Conservation (phyloP, 176 grass and related monocot species). For the Eremochloa ophiuroides region DNA sequence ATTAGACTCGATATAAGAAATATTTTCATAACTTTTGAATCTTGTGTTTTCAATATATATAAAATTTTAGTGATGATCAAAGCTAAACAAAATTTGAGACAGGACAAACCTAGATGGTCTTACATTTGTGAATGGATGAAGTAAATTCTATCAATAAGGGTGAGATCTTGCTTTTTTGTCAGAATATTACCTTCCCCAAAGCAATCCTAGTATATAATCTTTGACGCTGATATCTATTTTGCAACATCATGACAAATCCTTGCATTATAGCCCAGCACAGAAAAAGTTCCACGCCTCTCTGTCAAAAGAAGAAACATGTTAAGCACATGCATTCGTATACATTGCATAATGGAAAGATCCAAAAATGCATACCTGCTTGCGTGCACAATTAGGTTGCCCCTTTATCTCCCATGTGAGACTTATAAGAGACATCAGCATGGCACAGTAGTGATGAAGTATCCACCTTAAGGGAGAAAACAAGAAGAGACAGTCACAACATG, state of each 20-base stretch:
- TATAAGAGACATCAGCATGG: slow-evolving; percentile 94
- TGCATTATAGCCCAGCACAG: slow-evolving; percentile 97
- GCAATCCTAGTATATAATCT: slow-evolving; percentile 99
- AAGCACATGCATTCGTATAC: slow-evolving; percentile 7
- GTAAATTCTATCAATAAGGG: neutral
- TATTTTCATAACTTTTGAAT: neutral
- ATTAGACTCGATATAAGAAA: neutral
- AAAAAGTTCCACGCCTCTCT: slow-evolving; percentile 94
- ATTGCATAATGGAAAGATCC: slow-evolving; percentile 3
- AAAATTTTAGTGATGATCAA: neutral
- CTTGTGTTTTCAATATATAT: neutral
- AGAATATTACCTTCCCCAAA: slow-evolving; percentile 81
- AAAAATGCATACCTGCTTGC: slow-evolving; percentile 61
- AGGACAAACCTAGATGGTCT: neutral
- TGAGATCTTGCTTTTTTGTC: neutral
- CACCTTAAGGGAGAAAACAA: slow-evolving; percentile 54
- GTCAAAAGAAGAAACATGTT: slow-evolving; percentile 22
- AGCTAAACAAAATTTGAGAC: neutral
- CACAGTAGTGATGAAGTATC: slow-evolving; percentile 99
- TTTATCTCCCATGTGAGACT: slow-evolving; percentile 98
- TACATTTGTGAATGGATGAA: neutral
- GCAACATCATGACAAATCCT: slow-evolving; percentile 95
- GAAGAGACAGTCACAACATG: neutral
- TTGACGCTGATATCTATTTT: slow-evolving; percentile 98
- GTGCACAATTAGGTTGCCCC: slow-evolving; percentile 80